Evolutionary conservation across 345 rosid species (phyloP).

Genomic region (Stellera chamaejasme): DNA sequence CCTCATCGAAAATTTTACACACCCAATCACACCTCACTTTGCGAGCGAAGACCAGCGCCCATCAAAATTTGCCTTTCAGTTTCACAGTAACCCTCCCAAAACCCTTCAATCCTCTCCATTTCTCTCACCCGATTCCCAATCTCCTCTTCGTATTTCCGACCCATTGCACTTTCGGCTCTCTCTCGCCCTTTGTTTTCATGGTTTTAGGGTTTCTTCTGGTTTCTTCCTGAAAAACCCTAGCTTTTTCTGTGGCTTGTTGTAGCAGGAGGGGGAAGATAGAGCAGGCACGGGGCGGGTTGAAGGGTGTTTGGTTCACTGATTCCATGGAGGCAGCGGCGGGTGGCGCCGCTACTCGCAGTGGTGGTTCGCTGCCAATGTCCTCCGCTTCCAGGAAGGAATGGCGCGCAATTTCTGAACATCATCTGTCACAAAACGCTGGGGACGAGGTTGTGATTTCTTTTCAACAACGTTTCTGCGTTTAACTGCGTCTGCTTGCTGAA

Average conservation of each 20-base stretch:
- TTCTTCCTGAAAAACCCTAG: slow-evolving; percentile 21
- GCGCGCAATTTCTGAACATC: slow-evolving; percentile 88
- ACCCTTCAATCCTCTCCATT: slow-evolving; percentile 18
- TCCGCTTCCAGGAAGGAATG: slow-evolving; percentile 66
- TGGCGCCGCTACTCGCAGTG: slow-evolving; percentile 46
- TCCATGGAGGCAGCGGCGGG: slow-evolving; percentile 74
- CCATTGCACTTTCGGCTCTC: slow-evolving; percentile 4
- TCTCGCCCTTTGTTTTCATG: neutral
- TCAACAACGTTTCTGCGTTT: slow-evolving; percentile 1
- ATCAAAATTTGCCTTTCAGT: slow-evolving; percentile 4
- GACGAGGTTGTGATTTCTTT: slow-evolving; percentile 40
- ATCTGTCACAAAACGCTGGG: slow-evolving; percentile 39
- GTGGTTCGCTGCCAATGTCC: slow-evolving; percentile 56
- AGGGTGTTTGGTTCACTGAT: slow-evolving; percentile 4
- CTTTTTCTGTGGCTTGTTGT: slow-evolving; percentile 5
- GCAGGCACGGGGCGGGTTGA: slow-evolving; percentile 15
- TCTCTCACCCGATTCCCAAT: slow-evolving; percentile 1
- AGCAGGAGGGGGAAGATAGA: slow-evolving; percentile 9
- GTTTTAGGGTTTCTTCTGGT: slow-evolving; percentile 22
- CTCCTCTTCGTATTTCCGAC: neutral
- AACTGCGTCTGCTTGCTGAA: neutral
- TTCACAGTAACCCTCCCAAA: slow-evolving; percentile 20
- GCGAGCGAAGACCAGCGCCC: slow-evolving; percentile 3
- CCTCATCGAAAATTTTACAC: slow-evolving; percentile 2
- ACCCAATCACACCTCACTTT: slow-evolving; percentile 25